Percentiles rank a stretch among this genome's conserved stretches.
Conservation (phyloP, 208 protist species). For the Crithidia expoeki region DNA sequence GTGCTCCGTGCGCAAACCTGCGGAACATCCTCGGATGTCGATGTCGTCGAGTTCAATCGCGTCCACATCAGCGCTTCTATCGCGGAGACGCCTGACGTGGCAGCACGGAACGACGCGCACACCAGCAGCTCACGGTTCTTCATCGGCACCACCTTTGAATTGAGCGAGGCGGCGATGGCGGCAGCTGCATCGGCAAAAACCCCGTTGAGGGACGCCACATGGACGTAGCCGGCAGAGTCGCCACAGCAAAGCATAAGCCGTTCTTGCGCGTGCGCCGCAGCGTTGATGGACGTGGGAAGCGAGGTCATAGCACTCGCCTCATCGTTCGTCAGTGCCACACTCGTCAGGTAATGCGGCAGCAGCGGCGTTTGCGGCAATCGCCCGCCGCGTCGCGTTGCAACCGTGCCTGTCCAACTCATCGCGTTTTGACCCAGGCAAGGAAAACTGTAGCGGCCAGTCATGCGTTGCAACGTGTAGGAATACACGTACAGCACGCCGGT, state of each 20-base stretch:
- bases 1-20: background rate
- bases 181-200: conserved; percentile 17
- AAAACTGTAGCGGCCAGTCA: conserved; percentile 42
- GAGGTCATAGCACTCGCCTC: background rate
- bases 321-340: conserved; percentile 12
- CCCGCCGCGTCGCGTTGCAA: background rate
- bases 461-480: conserved; percentile 55
- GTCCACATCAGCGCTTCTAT: conserved; percentile 7
- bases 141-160: background rate
- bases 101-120: conserved; percentile 27
- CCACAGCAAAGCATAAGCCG: conserved; percentile 24
- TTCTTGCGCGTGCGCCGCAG: too few relatives aligned
- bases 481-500: conserved; percentile 76
- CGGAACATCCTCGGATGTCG: background rate
- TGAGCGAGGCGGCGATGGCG: background rate
- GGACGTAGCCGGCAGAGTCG: conserved; percentile 33
- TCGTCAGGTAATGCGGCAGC: conserved; percentile 33
- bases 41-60: background rate
- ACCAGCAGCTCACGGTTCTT: conserved; percentile 17
- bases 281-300: background rate
- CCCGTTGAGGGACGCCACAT: conserved; percentile 14
- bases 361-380: background rate
- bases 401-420: background rate
- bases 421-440: conserved; percentile 11
- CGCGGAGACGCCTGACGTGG: conserved; percentile 24